phyloP scores from a whole-genome alignment of 2,329 filamentous ascomycete genomes.

The Fusarium sp. region DNA sequence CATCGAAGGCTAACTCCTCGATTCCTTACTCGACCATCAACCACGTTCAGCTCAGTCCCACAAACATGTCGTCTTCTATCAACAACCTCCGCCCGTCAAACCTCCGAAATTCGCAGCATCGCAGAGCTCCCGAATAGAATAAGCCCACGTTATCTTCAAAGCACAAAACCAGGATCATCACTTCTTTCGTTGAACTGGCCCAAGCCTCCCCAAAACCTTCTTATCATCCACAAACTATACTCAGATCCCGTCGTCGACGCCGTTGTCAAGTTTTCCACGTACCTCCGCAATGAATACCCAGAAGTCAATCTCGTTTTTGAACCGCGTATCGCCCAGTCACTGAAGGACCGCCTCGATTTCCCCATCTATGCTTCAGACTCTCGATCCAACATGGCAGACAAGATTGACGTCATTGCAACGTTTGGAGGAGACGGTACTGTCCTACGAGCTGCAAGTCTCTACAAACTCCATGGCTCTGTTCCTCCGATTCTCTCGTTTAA shows the following conservation, averaged over 20 bases:
- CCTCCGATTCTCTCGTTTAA: slow-evolving; percentile 95
- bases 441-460: slow-evolving; percentile 63
- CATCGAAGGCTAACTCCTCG: neutral
- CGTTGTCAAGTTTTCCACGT: slow-evolving; percentile 69
- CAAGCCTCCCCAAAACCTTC: slow-evolving; percentile 65
- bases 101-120: slow-evolving; percentile 46
- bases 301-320: slow-evolving; percentile 86
- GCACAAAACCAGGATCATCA: slow-evolving; percentile 60
- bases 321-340: slow-evolving; percentile 74
- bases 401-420: slow-evolving; percentile 89
- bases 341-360: slow-evolving; percentile 78
- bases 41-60: neutral
- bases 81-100: slow-evolving; percentile 55
- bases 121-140: slow-evolving; percentile 49
- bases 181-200: slow-evolving; percentile 67
- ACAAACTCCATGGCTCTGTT: slow-evolving; percentile 79
- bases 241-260: slow-evolving; percentile 64
- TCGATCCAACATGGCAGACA: slow-evolving; percentile 71
- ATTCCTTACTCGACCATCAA: slow-evolving; percentile 1
- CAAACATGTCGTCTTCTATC: slow-evolving; percentile 58
- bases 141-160: slow-evolving; percentile 51
- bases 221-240: slow-evolving; percentile 69
- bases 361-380: slow-evolving; percentile 73
- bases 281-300: slow-evolving; percentile 84
- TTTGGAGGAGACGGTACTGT: slow-evolving; percentile 80